Percentiles rank a stretch among this genome's conserved stretches.
Conservation (phyloP, 1,284 basidiomycete genomes). For the Crocinoboletus sp. region DNA sequence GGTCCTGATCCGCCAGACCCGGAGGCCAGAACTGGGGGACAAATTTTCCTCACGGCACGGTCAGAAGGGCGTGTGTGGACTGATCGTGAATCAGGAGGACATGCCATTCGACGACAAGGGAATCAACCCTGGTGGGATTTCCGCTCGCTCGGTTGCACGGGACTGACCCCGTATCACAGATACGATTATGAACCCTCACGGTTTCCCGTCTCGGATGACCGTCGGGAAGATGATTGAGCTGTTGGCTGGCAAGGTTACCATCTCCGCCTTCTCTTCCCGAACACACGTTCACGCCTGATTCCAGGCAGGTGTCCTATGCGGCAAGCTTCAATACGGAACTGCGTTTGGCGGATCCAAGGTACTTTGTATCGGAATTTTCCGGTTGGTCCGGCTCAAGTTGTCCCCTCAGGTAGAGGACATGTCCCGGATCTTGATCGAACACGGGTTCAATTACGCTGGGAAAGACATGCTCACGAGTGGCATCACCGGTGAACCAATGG, state of each 20-base stretch:
- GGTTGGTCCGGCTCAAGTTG: constrained; percentile 15
- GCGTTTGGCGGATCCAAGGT: constrained; percentile 98
- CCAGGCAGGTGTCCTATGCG: constrained; percentile 84
- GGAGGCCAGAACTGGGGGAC: constrained; percentile 95
- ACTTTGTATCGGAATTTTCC: constrained; percentile 7
- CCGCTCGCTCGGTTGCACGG: not conserved
- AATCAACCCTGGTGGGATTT: constrained; percentile 74
- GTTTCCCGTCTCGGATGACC: constrained; percentile 99
- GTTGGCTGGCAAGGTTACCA: constrained; percentile 85
- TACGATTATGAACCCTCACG: constrained; percentile 99
- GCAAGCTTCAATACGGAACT: constrained; percentile 90
- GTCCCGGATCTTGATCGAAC: constrained; percentile 91
- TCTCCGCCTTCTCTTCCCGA: not conserved
- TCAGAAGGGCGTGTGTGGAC: constrained; percentile 97
- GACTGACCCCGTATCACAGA: constrained; percentile 45
- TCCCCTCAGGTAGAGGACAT: constrained; percentile 87
- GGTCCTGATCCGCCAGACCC: constrained; percentile 96
- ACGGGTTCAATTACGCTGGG: constrained; percentile 96
- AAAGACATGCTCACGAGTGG: constrained; percentile 99
- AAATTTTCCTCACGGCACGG: constrained; percentile 99
- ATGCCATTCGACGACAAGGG: constrained; percentile 99
- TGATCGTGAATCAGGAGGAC: constrained; percentile 98
- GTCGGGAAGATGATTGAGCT: constrained; percentile 99
- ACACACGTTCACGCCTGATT: constrained; percentile 13
- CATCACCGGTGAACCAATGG: constrained; percentile 94